phyloP scores from a whole-genome alignment of 805 yeast species.

The Candida orba region DNA sequence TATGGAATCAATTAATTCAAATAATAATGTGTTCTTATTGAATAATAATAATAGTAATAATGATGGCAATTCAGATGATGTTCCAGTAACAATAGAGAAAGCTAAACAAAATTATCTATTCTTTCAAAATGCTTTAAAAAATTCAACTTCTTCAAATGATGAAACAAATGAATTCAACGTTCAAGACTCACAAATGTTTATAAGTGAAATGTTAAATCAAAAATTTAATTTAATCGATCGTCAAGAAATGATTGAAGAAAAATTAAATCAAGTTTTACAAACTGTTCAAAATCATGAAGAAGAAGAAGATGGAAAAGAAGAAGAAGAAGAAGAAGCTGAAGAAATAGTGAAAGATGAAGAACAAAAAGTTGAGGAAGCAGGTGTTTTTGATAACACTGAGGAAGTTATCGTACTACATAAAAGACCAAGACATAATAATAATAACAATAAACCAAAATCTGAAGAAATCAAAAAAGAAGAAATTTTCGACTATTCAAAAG shows the following conservation, averaged over 20 bases:
- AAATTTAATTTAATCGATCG: not conserved
- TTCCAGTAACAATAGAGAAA: slow-evolving; percentile 5
- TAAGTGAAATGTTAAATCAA: not conserved
- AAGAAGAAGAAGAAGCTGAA: not conserved
- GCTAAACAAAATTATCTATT: slow-evolving; percentile 10
- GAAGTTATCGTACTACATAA: slow-evolving; percentile 19
- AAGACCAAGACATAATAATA: not conserved
- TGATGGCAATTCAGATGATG: slow-evolving; percentile 2
- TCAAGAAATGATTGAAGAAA: slow-evolving; percentile 1
- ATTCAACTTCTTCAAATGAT: too few relatives aligned
- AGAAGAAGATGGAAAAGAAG: slow-evolving; percentile 2
- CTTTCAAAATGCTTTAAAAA: not conserved
- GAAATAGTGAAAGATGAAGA: not conserved
- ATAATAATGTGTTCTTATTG: slow-evolving; percentile 21
- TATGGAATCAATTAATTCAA: slow-evolving; percentile 31
- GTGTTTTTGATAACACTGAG: slow-evolving; percentile 17
- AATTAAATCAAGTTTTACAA: slow-evolving; percentile 1
- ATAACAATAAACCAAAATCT: not conserved
- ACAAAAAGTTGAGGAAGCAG: not conserved
- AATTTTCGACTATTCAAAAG: slow-evolving; percentile 37
- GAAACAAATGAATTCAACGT: not conserved
- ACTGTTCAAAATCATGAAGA: not conserved
- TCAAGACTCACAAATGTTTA: slow-evolving; percentile 2
- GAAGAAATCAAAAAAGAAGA: slow-evolving; percentile 1
- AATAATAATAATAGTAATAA: not conserved